A percentile compares a stretch with the other conserved stretches of the same genome.
phyloP scores from a whole-genome alignment of 129 eudicot genomes.

The Lonicera japonica region DNA sequence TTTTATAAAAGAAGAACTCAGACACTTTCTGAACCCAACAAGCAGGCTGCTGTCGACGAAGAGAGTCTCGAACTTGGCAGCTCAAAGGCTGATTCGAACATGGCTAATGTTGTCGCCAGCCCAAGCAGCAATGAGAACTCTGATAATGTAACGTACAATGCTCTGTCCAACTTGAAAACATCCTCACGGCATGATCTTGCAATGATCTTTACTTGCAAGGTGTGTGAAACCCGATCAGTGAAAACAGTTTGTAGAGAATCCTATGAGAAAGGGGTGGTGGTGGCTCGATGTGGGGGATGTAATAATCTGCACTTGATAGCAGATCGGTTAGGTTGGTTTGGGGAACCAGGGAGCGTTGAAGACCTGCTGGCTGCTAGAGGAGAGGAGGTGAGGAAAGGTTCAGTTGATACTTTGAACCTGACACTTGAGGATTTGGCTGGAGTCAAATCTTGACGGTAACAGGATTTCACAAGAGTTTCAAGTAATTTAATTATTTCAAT shows the following conservation, averaged over 20 bases:
- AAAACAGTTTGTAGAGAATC: slow-evolving; percentile 83
- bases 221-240: slow-evolving; percentile 72
- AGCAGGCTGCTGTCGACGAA: slow-evolving; percentile 10
- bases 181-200: slow-evolving; percentile 84
- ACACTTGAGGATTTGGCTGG: slow-evolving; percentile 96
- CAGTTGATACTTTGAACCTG: slow-evolving; percentile 60
- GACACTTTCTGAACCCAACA: slow-evolving; percentile 37
- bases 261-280: slow-evolving; percentile 87
- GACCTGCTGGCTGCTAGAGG: slow-evolving; percentile 87
- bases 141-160: slow-evolving; percentile 23
- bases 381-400: slow-evolving; percentile 70
- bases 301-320: slow-evolving; percentile 78
- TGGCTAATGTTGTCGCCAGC: slow-evolving; percentile 10
- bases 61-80: slow-evolving; percentile 24
- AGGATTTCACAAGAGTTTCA: too few relatives aligned
- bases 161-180: slow-evolving; percentile 51
- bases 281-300: slow-evolving; percentile 85
- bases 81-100: slow-evolving; percentile 18
- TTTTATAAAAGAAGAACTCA: slow-evolving; percentile 22
- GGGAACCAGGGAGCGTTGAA: slow-evolving; percentile 76
- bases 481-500: background rate
- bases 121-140: slow-evolving; percentile 8
- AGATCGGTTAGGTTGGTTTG: slow-evolving; percentile 82
- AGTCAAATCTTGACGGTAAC: slow-evolving; percentile 14
- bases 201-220: slow-evolving; percentile 81